Conservation (phyloP, 2,329 filamentous ascomycete species). For the Clarireedia homoeocarpa region DNA sequence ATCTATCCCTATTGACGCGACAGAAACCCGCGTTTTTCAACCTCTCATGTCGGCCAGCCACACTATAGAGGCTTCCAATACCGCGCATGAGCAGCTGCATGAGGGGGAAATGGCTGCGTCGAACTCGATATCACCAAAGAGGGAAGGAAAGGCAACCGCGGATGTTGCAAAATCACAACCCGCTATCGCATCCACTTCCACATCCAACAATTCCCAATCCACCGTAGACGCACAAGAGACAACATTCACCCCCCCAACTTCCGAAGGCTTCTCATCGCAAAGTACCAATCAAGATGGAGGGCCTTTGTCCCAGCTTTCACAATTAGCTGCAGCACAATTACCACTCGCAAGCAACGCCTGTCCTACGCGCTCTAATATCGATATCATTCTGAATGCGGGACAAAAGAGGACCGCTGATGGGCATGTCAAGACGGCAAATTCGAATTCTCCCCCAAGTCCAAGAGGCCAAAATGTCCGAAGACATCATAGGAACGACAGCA, state of each 20-base stretch:
- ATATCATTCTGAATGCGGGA: constrained; percentile 29
- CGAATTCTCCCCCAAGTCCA: constrained; percentile 35
- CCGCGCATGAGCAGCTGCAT: constrained; percentile 5
- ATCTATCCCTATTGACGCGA: constrained; percentile 16
- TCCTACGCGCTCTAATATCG: constrained; percentile 17
- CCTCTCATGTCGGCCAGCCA: constrained; percentile 21
- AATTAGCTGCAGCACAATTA: constrained; percentile 47
- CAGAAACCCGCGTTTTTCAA: constrained; percentile 17
- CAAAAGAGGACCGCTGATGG: constrained; percentile 75
- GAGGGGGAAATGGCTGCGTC: constrained; percentile 7
- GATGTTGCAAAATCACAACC: not conserved
- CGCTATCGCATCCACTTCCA: constrained; percentile 15
- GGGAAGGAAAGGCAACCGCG: not conserved
- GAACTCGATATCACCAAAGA: not conserved
- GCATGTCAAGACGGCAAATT: constrained; percentile 50
- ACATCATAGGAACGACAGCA: constrained; percentile 66
- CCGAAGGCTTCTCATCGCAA: constrained; percentile 30
- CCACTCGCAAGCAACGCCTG: constrained; percentile 16
- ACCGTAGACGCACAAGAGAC: constrained; percentile 35
- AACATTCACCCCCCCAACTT: constrained; percentile 32
- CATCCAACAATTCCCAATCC: constrained; percentile 38
- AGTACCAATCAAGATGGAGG: constrained; percentile 39
- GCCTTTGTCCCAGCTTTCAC: constrained; percentile 45
- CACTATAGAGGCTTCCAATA: constrained; percentile 13
- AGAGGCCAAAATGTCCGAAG: constrained; percentile 27